Base-by-base conservation (phyloP, 441 rosid species). In the Pelargonium fulgidum region DNA sequence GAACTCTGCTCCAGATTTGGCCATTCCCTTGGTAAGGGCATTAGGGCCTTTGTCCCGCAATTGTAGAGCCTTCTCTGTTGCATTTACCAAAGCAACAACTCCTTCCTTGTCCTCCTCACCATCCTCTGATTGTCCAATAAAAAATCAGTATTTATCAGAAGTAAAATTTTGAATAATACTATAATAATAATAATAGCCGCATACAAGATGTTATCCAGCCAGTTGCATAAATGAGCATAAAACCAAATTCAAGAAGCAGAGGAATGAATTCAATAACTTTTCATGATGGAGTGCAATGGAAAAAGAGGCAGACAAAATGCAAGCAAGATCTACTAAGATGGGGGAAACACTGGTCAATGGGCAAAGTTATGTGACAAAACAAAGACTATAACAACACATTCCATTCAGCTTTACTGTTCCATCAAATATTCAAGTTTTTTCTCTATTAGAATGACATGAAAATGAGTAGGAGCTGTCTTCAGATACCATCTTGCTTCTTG, bases 1-100 rank as follows among this genome's bases (percentile, higher is more conserved):
- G 78, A 79, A 89, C 70, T 93, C 96, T 0, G 94, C 88, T 73
- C 93, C 96, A 20, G 96, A 88, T 79, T 80, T 89, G 12, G 91
- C 83, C 0, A 70, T 77, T 72, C 83, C 85, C 78, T 81, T 89
- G 79, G 69, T 42, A 4, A 89, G 71, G 11, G 82, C 64, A 24
- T 70, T 62, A 7, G 80, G 76, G 66, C 74, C 75, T 68, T 48
- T 70, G 41, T 84, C 88, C 4, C 70, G 86, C 82, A 91, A 73
- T 64, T 80, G 86, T 79, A 93, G 72, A 68, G 86, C 89, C 79
- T 83, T 93, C 76, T 88, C 85, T 10, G 87, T 76, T 52, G 82
- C 78, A 70, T 75, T 84, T 20, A 79, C 91, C 77, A 93, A 79
- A 14, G 96, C 86, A 67, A 89, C 85, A 69, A 75, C 77, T 56